Conservation (phyloP, 2,329 filamentous ascomycete genomes). For the Cercospora nicotianae region DNA sequence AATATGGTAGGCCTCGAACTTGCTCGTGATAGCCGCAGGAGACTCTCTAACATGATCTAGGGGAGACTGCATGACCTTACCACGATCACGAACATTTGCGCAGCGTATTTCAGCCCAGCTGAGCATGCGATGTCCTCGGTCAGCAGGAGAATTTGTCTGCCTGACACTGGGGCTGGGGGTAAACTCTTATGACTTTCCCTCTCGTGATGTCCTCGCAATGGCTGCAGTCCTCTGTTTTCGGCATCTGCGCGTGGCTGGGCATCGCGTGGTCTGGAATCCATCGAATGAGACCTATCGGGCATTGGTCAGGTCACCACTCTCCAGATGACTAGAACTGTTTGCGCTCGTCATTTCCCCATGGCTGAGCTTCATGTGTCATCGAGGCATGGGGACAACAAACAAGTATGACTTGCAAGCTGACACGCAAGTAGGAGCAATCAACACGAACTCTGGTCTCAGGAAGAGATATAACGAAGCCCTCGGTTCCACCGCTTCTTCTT, state of each 20-base stretch:
- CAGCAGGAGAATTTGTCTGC: neutral
- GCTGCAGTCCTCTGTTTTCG: neutral
- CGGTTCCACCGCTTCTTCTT: neutral
- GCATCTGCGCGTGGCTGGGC: neutral
- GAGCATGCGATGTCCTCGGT: neutral
- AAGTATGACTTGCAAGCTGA: neutral
- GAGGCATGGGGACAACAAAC: neutral
- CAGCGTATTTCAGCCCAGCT: neutral
- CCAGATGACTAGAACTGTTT: neutral
- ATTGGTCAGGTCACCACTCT: neutral
- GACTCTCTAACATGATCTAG: neutral
- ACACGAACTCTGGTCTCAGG: neutral
- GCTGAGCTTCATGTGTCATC: neutral
- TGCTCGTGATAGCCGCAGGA: neutral
- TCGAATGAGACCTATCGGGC: neutral
- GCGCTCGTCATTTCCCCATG: neutral
- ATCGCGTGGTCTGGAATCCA: neutral
- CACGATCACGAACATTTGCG: neutral
- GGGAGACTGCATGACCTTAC: neutral
- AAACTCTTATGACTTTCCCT: neutral
- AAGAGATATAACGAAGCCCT: neutral
- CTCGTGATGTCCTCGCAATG: neutral
- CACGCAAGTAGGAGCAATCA: neutral
- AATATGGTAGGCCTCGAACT: neutral
- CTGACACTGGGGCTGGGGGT: neutral